Evolutionary conservation across 192 early-diverging fungal genomes (phyloP), one percentile per base, ranked within the genome.

Genomic region (Geranomyces michiganensis): DNA sequence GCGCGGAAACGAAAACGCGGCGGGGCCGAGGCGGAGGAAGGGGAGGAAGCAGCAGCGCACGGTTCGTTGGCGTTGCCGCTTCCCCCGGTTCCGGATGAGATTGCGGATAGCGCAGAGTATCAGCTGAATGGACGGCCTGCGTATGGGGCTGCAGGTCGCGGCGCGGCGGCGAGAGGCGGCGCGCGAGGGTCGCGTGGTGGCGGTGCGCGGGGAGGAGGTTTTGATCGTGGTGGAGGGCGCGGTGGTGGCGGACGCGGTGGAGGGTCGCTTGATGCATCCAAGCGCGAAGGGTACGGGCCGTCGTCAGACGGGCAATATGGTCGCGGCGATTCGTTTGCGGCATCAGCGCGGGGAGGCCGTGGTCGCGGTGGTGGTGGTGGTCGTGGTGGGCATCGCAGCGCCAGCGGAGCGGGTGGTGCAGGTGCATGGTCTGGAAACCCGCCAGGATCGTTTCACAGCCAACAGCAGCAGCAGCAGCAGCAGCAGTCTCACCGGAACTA

Each of bases 191-290:
- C 55, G 15, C 44, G 65, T 19, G 65, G 65, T n/a, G n/a, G n/a
- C n/a, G n/a, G n/a, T n/a, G n/a, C n/a, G n/a, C n/a, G n/a, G 45
- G 24, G 67, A 9, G 70, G 70, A 62, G 61, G 48, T 26, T 24
- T n/a, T 19, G 43, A 72, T 49, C 43, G 71, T 13, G 63, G 63
- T 12, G 64, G 51, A 56, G 22, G 71, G 0, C 63, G 53, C 13
- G 71, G 61, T 8, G 22, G 31, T 3, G 61, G 33, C 5, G 29
- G 66, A 26, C 27, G 66, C 21, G 66, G 66, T 8, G 13, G 30
- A 29, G 49, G 55, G 55, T 41, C 36, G 36, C 10, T 41, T 41
- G 10, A 41, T 10, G 36, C 5, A 7, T 10, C n/a, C 7, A 7
- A 36, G 24, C 9, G n/a, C 24, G 26, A n/a, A 29, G 43, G 65